These are phyloP conservation scores for Actinomucor elegans DNA, from an alignment of 371 early-diverging fungal genomes.

Conservation along the genomic window DNA sequence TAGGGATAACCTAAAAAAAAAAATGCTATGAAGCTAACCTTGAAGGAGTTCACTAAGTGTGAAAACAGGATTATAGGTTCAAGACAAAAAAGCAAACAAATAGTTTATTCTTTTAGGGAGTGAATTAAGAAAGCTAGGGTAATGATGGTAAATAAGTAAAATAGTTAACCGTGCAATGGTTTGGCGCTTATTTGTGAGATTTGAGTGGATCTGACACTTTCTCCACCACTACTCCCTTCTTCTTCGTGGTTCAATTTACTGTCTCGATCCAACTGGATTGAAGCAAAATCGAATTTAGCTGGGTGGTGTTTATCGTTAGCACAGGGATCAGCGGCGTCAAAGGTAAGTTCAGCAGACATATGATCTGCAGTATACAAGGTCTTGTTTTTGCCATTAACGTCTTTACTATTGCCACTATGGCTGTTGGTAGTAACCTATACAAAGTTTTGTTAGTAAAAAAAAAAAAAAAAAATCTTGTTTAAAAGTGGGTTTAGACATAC, in stretches of 20 bases:
- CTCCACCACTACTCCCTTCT: slow-evolving; percentile 9
- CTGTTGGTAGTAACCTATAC: slow-evolving; percentile 26
- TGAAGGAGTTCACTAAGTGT: too few species aligned
- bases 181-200: slow-evolving; percentile 26
- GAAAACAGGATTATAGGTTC: too few species aligned
- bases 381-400: slow-evolving; percentile 11
- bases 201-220: slow-evolving; percentile 24
- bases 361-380: slow-evolving; percentile 12
- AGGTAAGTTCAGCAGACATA: slow-evolving; percentile 23
- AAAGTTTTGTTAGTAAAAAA: background rate
- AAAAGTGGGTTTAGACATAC: too few species aligned
- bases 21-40: too few species aligned
- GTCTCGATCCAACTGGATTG: slow-evolving; percentile 16
- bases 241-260: slow-evolving; percentile 11
- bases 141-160: too few species aligned
- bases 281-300: slow-evolving; percentile 14
- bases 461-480: background rate
- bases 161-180: slow-evolving; percentile 18
- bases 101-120: too few species aligned
- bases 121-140: too few species aligned
- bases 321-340: slow-evolving; percentile 11
- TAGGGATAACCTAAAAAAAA: too few species aligned
- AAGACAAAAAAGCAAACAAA: too few species aligned
- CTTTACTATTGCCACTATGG: slow-evolving; percentile 1
- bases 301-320: background rate